Conservation (phyloP, 345 rosid species). For the Aquilaria yunnanensis region DNA sequence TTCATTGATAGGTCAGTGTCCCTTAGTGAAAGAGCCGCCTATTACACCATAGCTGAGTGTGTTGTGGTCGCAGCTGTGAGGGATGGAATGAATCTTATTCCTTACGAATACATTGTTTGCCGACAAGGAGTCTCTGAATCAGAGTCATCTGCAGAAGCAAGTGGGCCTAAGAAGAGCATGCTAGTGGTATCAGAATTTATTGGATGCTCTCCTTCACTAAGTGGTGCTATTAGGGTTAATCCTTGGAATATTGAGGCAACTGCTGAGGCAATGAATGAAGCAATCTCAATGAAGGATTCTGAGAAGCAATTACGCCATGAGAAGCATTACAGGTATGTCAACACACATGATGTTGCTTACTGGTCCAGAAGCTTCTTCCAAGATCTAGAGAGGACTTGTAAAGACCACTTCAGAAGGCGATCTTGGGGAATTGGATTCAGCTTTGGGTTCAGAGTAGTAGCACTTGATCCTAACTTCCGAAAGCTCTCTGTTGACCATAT, state of each 20-base stretch:
- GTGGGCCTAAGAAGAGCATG: constrained; percentile 60
- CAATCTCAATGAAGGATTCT: constrained; percentile 50
- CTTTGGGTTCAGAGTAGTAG: constrained; percentile 73
- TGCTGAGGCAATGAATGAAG: constrained; percentile 72
- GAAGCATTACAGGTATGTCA: constrained; percentile 83
- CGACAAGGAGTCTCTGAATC: constrained; percentile 51
- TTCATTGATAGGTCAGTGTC: constrained; percentile 58
- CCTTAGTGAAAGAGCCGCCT: constrained; percentile 60
- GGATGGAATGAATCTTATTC: constrained; percentile 82
- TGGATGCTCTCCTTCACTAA: constrained; percentile 82
- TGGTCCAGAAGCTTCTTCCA: constrained; percentile 74
- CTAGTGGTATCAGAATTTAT: constrained; percentile 72
- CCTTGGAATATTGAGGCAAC: constrained; percentile 73
- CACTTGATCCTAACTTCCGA: constrained; percentile 63
- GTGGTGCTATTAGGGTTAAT: constrained; percentile 72
- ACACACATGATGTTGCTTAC: constrained; percentile 69
- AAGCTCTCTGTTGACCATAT: constrained; percentile 50
- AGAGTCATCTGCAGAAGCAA: constrained; percentile 27
- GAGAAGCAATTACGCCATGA: constrained; percentile 87
- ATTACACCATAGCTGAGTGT: constrained; percentile 62
- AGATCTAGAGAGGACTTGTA: constrained; percentile 70
- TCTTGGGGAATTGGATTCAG: constrained; percentile 78
- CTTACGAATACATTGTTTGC: constrained; percentile 65
- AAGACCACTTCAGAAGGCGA: constrained; percentile 60
- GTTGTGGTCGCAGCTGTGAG: constrained; percentile 75